A percentile compares a stretch with the other conserved stretches of the same genome.
Evolutionary conservation across 2,329 filamentous ascomycete species (phyloP).

Genomic region (Periconia sp.): DNA sequence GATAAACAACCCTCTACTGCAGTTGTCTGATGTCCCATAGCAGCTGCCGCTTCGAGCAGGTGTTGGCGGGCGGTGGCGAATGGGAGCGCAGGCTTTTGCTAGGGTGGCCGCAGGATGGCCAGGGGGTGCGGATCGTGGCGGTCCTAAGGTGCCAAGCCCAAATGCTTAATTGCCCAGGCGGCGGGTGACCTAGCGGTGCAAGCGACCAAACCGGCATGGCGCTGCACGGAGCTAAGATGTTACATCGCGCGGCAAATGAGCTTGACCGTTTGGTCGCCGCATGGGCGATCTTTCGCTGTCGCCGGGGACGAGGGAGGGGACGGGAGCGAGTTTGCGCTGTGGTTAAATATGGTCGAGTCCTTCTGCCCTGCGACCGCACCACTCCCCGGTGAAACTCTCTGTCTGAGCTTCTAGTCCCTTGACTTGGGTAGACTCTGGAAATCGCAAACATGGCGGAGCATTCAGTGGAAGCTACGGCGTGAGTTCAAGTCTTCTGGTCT

Average conservation of each 20-base stretch:
- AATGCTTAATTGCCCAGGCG: constrained; percentile 20
- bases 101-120: constrained; percentile 2
- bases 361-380: not conserved
- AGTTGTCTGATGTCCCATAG: too few relatives aligned
- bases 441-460: constrained; percentile 29
- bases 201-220: constrained; percentile 15
- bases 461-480: constrained; percentile 37
- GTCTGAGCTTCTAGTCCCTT: constrained; percentile 3
- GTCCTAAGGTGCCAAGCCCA: constrained; percentile 32
- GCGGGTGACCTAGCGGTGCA: constrained; percentile 26
- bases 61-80: constrained; percentile 8
- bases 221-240: constrained; percentile 29
- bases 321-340: too few relatives aligned
- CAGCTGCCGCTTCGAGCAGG: constrained; percentile 8
- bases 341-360: constrained; percentile 1
- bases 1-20: too few relatives aligned
- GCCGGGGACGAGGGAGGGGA: too few relatives aligned
- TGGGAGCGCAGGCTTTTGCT: constrained; percentile 11
- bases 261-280: constrained; percentile 32
- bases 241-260: constrained; percentile 34
- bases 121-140: constrained; percentile 18
- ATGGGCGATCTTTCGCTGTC: too few relatives aligned
- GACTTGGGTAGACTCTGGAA: constrained; percentile 1
- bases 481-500: constrained; percentile 15
- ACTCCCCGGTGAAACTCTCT: constrained; percentile 3